Base-by-base conservation (phyloP, 768 basidiomycete species). In the Chalciporus sphaerocephalus region DNA sequence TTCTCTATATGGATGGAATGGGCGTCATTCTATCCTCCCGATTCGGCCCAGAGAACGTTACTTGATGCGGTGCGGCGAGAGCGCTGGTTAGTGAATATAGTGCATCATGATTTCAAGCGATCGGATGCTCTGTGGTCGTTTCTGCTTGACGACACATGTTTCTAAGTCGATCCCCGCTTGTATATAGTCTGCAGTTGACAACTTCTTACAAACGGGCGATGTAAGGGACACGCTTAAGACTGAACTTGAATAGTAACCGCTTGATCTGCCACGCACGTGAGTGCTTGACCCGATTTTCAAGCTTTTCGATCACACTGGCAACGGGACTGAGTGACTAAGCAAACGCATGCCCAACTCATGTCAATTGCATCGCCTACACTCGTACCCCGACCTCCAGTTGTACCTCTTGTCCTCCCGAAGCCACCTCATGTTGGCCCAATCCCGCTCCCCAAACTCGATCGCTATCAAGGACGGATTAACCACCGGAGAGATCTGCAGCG, bases 1-100 rank as follows among this genome's bases (percentile, higher is more conserved):
- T 99, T 96, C 64, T 85, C 84, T 8, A 94, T 93, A 45, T 99
- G 95, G 95, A 76, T 81, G 1, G 87, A 93, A 52, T 99, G 96
- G 96, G 85, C 92, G 11, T 80, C 82, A 16, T 83, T 89, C 50
- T 95, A 92, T 58, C 79, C 85, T 4, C 85, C 89, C 2, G 74
- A 63, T 6, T 92, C 93, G 0, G 69, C 74, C 5, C 84, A 90
- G 43, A 76, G 93, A 40, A 67, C 69, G 32, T 58, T 94, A n/a
- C 72, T 99, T 21, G 84, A 94, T 41, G 49, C 65, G 5, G 76
- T 97, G 32, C 73, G 81, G 37, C 74, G 84, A 45, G 72, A 80
- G 43, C 76, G 87, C 32, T 99, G 95, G 95, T 70, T 99, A 40
- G 82, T 98, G 51, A 94, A 83, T 67, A 71, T 98, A 53, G 79